These are phyloP conservation scores for Linnemannia hyalina DNA, from an alignment of 192 early-diverging fungal species.

Conservation along the genomic window DNA sequence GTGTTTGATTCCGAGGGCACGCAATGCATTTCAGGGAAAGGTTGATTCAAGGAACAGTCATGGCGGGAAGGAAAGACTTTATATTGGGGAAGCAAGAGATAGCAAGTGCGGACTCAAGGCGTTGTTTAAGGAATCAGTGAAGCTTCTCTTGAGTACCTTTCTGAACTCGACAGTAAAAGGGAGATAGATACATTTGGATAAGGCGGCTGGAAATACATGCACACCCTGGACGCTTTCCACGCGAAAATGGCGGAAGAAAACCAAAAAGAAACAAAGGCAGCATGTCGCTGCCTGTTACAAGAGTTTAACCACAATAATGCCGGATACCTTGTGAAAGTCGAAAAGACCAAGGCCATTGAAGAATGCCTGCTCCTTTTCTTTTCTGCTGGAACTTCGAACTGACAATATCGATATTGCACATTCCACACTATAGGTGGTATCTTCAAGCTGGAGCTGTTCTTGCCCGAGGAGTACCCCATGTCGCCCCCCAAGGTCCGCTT, in stretches of 20 bases:
- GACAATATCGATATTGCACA: not conserved
- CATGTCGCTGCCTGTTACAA: not conserved
- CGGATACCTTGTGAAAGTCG: not conserved
- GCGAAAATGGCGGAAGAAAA: not conserved
- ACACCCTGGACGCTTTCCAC: not conserved
- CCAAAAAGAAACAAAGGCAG: not conserved
- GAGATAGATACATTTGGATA: not conserved
- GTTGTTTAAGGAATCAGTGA: not conserved
- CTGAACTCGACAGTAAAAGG: not conserved
- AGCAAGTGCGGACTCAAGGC: too few species aligned
- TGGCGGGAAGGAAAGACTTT: too few species aligned
- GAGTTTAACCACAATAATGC: not conserved
- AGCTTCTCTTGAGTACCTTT: not conserved
- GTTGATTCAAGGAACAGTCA: too few species aligned
- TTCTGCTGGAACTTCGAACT: not conserved
- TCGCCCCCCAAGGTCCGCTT: conserved; percentile 98
- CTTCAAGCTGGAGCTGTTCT: conserved; percentile 95
- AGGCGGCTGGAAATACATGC: not conserved
- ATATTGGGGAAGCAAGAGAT: too few species aligned
- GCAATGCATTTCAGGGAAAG: too few species aligned
- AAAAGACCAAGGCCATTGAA: not conserved
- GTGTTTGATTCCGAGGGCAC: too few species aligned
- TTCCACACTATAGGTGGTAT: conserved; percentile 73
- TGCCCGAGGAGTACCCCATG: conserved; percentile 99
- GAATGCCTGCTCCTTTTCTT: too few species aligned